These are phyloP conservation scores for Pseudonitzschia multiseries DNA, from an alignment of 108 stramenopile species.

Conservation along the genomic window DNA sequence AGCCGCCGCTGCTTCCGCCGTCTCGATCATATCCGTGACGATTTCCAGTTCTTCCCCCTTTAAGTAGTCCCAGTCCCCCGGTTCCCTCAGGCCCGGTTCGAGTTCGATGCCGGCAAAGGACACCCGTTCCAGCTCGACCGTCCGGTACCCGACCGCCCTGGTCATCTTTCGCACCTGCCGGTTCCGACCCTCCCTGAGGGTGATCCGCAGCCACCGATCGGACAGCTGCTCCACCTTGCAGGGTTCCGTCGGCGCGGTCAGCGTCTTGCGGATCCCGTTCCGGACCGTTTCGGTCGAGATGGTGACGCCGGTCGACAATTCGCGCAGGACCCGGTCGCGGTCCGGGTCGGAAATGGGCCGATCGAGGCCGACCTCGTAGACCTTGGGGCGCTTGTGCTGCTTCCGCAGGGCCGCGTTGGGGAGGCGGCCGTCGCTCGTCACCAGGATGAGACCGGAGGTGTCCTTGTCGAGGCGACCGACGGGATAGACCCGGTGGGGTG, in stretches of 20 bases:
- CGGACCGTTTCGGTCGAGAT: slow-evolving; percentile 71
- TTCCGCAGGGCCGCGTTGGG: slow-evolving; percentile 64
- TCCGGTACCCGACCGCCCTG: slow-evolving; percentile 57
- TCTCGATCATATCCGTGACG: slow-evolving; percentile 3
- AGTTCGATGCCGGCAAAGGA: slow-evolving; percentile 47
- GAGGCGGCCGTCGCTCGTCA: slow-evolving; percentile 77
- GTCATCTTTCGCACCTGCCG: slow-evolving; percentile 88
- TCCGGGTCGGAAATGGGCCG: slow-evolving; percentile 55
- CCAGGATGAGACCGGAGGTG: slow-evolving; percentile 62
- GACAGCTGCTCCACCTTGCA: slow-evolving; percentile 44
- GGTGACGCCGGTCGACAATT: slow-evolving; percentile 61
- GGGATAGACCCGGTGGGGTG: slow-evolving; percentile 69
- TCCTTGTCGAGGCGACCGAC: slow-evolving; percentile 84
- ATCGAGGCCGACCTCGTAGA: slow-evolving; percentile 53
- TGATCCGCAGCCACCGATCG: slow-evolving; percentile 46
- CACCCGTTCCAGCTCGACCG: slow-evolving; percentile 58
- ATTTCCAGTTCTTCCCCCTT: slow-evolving; percentile 44
- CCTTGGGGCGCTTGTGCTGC: slow-evolving; percentile 56
- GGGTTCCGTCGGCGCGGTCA: slow-evolving; percentile 49
- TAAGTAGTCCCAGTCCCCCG: slow-evolving; percentile 68
- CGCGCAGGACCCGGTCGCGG: slow-evolving; percentile 39
- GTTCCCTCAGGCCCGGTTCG: slow-evolving; percentile 32
- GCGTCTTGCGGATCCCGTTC: slow-evolving; percentile 51
- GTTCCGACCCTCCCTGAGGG: slow-evolving; percentile 68
- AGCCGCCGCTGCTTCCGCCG: neutral